Evolutionary conservation across 1,139 yeast genomes (phyloP).

Genomic region (Pichiaceae sp.): DNA sequence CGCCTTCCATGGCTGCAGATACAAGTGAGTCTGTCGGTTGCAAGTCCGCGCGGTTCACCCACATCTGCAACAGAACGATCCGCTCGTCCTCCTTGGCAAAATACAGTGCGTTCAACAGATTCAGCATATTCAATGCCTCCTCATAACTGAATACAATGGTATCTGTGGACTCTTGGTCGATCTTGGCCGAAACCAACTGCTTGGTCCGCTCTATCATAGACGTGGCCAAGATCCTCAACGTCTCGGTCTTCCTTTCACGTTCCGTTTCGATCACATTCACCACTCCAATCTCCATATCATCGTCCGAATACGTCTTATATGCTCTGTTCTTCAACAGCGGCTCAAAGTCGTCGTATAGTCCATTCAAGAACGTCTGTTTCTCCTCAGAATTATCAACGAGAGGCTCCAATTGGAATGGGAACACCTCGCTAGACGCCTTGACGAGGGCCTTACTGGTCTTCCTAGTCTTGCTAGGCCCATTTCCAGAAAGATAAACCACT

Average conservation of each 20-base stretch:
- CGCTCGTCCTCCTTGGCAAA: slow-evolving; percentile 38
- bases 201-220: slow-evolving; percentile 13
- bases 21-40: slow-evolving; percentile 46
- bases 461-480: slow-evolving; percentile 6
- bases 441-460: not conserved
- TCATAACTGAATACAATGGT: slow-evolving; percentile 32
- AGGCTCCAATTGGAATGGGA: slow-evolving; percentile 29
- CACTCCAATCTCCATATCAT: slow-evolving; percentile 21
- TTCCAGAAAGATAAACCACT: slow-evolving; percentile 26
- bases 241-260: slow-evolving; percentile 9
- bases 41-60: slow-evolving; percentile 63
- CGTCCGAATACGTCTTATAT: slow-evolving; percentile 17
- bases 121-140: slow-evolving; percentile 42
- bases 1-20: slow-evolving; percentile 30
- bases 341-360: slow-evolving; percentile 18
- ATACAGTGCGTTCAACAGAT: slow-evolving; percentile 46
- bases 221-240: slow-evolving; percentile 15
- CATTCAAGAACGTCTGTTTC: slow-evolving; percentile 28
- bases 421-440: slow-evolving; percentile 24
- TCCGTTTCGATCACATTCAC: slow-evolving; percentile 16
- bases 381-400: slow-evolving; percentile 27
- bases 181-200: slow-evolving; percentile 14
- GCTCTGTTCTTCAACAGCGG: slow-evolving; percentile 17
- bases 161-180: slow-evolving; percentile 7
- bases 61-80: slow-evolving; percentile 40